A percentile compares a stretch with the other conserved stretches of the same genome.
phyloP scores from a whole-genome alignment of 768 basidiomycete species.

The Tylopilus plumbeoviolaceoides region DNA sequence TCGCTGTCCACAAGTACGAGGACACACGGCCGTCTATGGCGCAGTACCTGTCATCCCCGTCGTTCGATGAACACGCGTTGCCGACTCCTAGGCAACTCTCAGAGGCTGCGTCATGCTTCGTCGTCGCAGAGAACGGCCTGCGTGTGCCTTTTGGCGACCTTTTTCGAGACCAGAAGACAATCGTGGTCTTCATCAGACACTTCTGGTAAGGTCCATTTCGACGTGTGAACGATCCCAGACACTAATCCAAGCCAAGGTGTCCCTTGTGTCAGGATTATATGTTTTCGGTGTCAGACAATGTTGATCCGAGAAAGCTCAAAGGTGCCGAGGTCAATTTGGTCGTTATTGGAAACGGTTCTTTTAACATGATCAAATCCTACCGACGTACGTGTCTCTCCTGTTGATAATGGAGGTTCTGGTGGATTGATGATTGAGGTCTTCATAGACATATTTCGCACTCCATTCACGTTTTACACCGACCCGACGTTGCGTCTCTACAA shows the following conservation, averaged over 20 bases:
- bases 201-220: slow-evolving; percentile 51
- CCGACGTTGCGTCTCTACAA: slow-evolving; percentile 65
- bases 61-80: slow-evolving; percentile 42
- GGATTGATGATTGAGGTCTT: background rate
- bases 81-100: slow-evolving; percentile 56
- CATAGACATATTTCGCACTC: slow-evolving; percentile 63
- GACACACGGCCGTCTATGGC: slow-evolving; percentile 15
- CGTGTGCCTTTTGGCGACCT: slow-evolving; percentile 67
- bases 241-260: slow-evolving; percentile 44
- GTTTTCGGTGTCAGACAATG: slow-evolving; percentile 52
- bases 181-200: slow-evolving; percentile 84
- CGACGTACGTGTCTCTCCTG: slow-evolving; percentile 39
- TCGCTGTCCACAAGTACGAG: slow-evolving; percentile 4
- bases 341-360: slow-evolving; percentile 76
- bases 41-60: slow-evolving; percentile 7
- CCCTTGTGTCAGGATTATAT: slow-evolving; percentile 87
- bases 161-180: slow-evolving; percentile 51
- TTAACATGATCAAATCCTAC: slow-evolving; percentile 74
- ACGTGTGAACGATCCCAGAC: background rate
- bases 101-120: slow-evolving; percentile 55
- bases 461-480: slow-evolving; percentile 77
- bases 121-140: slow-evolving; percentile 66
- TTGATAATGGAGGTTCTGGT: background rate
- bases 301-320: slow-evolving; percentile 45
- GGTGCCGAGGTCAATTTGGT: slow-evolving; percentile 55